Conservation (phyloP, 1,284 basidiomycete species). For the Chondrostereum purpureum region DNA sequence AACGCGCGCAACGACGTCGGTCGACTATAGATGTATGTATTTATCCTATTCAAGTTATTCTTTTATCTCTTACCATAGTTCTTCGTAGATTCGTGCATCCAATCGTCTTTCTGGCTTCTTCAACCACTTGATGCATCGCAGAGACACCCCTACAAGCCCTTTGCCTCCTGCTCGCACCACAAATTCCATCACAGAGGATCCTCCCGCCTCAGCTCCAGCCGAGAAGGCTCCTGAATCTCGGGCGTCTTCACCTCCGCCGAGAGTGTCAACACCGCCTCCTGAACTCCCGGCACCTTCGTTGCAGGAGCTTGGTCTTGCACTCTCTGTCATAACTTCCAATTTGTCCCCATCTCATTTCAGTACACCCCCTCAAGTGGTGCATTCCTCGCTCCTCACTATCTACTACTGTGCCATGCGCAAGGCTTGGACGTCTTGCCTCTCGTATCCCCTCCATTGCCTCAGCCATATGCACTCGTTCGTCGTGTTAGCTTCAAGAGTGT, state of each 20-base stretch:
- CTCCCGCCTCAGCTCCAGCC: constrained; percentile 17
- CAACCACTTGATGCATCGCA: constrained; percentile 68
- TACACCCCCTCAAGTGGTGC: constrained; percentile 70
- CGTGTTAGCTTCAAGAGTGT: constrained; percentile 75
- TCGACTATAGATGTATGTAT: constrained; percentile 40
- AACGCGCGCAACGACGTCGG: constrained; percentile 32
- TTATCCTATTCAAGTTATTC: constrained; percentile 6
- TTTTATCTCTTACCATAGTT: constrained; percentile 9
- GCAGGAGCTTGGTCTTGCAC: constrained; percentile 65
- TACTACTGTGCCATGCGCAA: constrained; percentile 77
- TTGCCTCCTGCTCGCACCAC: constrained; percentile 19
- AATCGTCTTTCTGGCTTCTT: constrained; percentile 77
- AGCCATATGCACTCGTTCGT: constrained; percentile 73
- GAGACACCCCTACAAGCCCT: constrained; percentile 42
- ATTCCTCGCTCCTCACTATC: constrained; percentile 70
- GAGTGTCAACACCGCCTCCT: constrained; percentile 65
- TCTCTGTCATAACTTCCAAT: constrained; percentile 58
- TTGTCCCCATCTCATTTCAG: constrained; percentile 71
- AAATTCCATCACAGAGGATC: constrained; percentile 23
- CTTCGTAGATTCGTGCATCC: constrained; percentile 46
- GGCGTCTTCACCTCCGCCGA: constrained; percentile 41
- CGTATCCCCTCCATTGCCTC: constrained; percentile 59
- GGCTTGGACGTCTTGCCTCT: constrained; percentile 75
- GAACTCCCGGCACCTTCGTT: constrained; percentile 61
- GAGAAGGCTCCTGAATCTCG: constrained; percentile 32